phyloP scores from a whole-genome alignment of 768 basidiomycete species.

The Coprinopsis strossmayeri region DNA sequence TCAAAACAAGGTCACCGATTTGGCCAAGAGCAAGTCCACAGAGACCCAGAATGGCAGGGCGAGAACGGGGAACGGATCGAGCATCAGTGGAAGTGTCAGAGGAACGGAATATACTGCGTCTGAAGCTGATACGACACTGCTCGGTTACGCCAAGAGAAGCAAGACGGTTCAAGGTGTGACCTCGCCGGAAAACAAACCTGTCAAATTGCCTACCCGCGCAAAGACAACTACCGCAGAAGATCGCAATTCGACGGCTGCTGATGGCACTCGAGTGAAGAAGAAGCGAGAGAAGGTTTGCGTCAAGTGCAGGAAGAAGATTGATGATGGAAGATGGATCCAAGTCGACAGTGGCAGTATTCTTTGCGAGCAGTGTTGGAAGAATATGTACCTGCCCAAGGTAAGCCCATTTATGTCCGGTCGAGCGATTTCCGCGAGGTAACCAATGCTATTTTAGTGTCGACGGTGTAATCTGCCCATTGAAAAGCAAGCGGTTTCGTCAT shows the following conservation, averaged over 20 bases:
- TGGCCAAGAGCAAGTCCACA: constrained; percentile 28
- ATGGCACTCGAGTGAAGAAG: constrained; percentile 21
- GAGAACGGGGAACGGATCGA: constrained; percentile 12
- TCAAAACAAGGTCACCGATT: constrained; percentile 9
- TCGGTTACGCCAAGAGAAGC: constrained; percentile 27
- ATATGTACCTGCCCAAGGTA: constrained; percentile 91
- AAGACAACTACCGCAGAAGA: constrained; percentile 33
- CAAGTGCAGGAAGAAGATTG: constrained; percentile 62
- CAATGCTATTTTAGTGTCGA: constrained; percentile 60
- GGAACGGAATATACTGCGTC: constrained; percentile 11
- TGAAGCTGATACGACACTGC: constrained; percentile 2
- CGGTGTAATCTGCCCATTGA: constrained; percentile 85
- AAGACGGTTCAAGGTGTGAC: constrained; percentile 44
- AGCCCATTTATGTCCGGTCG: constrained; percentile 16
- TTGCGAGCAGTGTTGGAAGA: constrained; percentile 93
- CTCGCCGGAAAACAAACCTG: constrained; percentile 37
- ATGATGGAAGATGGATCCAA: constrained; percentile 78
- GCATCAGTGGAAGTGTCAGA: constrained; percentile 2
- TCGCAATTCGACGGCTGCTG: constrained; percentile 16
- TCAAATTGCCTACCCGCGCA: constrained; percentile 52
- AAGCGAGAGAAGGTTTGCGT: constrained; percentile 48
- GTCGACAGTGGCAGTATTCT: constrained; percentile 71
- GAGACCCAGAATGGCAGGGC: constrained; percentile 15
- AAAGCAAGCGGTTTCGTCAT: constrained; percentile 83
- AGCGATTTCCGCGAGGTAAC: not conserved